Evolutionary conservation across 257 asterid species (phyloP).

Genomic region (Lantana camara): DNA sequence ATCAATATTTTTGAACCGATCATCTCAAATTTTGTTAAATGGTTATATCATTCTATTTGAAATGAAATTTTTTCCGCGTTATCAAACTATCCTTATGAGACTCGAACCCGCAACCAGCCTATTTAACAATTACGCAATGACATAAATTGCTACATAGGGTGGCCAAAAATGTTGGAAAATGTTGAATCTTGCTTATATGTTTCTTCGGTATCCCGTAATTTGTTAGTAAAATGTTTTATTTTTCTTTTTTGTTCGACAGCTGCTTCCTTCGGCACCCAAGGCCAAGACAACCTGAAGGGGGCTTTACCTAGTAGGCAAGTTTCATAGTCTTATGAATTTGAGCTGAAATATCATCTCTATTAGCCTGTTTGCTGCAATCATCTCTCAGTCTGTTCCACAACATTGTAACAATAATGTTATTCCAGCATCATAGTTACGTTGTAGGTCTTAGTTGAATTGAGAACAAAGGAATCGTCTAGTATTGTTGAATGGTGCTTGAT

Average conservation of each 20-base stretch:
- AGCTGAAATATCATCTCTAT: conserved; percentile 18
- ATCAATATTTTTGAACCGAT: background rate
- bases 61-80: too few relatives aligned
- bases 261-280: conserved; percentile 73
- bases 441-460: conserved; percentile 17
- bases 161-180: background rate
- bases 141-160: background rate
- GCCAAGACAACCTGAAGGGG: conserved; percentile 62
- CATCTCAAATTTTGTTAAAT: too few relatives aligned
- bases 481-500: background rate
- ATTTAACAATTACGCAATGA: background rate
- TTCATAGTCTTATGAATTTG: conserved; percentile 12
- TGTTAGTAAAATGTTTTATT: background rate
- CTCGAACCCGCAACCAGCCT: background rate
- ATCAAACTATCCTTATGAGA: too few relatives aligned
- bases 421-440: conserved; percentile 20
- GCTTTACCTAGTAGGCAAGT: conserved; percentile 25
- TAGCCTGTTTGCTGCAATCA: background rate
- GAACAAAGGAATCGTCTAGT: background rate
- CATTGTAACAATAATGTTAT: conserved; percentile 16
- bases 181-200: background rate
- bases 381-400: conserved; percentile 14
- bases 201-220: background rate
- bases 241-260: conserved; percentile 37
- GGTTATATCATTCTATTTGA: too few relatives aligned